These are phyloP conservation scores for Epithemia pelagica DNA, from an alignment of 108 stramenopile species.

Conservation along the genomic window DNA sequence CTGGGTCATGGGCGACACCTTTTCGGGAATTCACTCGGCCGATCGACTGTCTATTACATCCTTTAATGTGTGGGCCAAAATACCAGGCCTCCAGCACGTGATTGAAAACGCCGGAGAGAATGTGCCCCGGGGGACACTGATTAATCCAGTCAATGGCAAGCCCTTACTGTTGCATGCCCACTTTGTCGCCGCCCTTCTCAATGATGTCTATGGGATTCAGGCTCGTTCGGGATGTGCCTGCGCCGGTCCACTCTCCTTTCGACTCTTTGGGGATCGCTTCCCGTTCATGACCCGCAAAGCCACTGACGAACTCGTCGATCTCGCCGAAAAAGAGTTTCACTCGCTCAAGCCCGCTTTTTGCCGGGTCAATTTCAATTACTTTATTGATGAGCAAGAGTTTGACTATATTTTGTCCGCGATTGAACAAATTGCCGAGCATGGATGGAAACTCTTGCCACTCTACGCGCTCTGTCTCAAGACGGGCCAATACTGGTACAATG, in stretches of 20 bases:
- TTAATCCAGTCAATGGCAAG: too few species aligned
- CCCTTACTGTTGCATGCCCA: conserved; percentile 65
- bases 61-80: conserved; percentile 45
- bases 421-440: background rate
- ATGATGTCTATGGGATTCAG: conserved; percentile 73
- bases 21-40: background rate
- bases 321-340: background rate
- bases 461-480: background rate
- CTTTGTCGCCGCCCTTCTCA: conserved; percentile 59
- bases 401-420: background rate
- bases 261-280: conserved; percentile 18
- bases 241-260: too few species aligned
- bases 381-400: background rate
- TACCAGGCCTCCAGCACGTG: conserved; percentile 17
- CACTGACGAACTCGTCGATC: background rate
- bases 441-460: background rate
- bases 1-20: background rate
- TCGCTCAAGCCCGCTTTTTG: background rate
- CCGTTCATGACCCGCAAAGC: background rate
- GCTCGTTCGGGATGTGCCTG: conserved; percentile 41
- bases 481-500: background rate
- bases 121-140: too few species aligned
- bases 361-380: background rate
- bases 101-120: too few species aligned
- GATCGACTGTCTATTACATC: conserved; percentile 47